These are phyloP conservation scores for Talaromyces ruber DNA, from an alignment of 495 filamentous ascomycete species.

Conservation along the genomic window DNA sequence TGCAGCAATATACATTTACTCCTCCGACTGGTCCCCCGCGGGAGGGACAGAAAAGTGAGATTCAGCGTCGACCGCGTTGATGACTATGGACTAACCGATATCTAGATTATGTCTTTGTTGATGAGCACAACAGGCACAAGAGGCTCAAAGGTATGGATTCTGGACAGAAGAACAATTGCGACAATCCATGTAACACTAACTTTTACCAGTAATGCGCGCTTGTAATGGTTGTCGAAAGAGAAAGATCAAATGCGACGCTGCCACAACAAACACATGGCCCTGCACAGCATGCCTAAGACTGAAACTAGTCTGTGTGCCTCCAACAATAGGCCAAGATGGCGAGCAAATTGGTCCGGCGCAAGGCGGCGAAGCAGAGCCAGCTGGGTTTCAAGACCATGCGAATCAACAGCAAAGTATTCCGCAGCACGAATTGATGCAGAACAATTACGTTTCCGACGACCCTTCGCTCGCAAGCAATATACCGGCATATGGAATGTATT, in stretches of 20 bases:
- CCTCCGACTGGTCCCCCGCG: conserved; percentile 34
- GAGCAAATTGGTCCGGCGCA: conserved; percentile 45
- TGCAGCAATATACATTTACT: conserved; percentile 42
- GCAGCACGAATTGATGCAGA: conserved; percentile 23
- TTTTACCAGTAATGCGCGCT: conserved; percentile 79
- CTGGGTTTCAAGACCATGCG: conserved; percentile 15
- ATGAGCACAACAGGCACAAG: conserved; percentile 98
- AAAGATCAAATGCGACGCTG: conserved; percentile 91
- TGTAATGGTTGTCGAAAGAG: conserved; percentile 89
- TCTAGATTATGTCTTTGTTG: conserved; percentile 96
- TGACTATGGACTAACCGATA: conserved; percentile 5
- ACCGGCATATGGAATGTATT: conserved; percentile 28
- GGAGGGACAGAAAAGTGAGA: conserved; percentile 37
- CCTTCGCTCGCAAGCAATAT: conserved; percentile 17
- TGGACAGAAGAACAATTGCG: not conserved
- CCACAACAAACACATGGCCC: conserved; percentile 96
- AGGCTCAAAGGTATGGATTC: conserved; percentile 75
- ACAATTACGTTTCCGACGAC: conserved; percentile 18
- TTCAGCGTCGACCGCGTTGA: conserved; percentile 1
- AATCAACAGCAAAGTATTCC: conserved; percentile 17
- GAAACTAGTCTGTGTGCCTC: conserved; percentile 89
- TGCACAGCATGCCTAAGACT: conserved; percentile 89
- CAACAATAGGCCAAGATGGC: conserved; percentile 78
- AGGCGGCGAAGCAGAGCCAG: conserved; percentile 16
- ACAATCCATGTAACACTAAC: not conserved